Percentiles rank a stretch among this genome's conserved stretches.
phyloP scores from a whole-genome alignment of 352 stramenopile genomes.

The Phytopythium delawarense region DNA sequence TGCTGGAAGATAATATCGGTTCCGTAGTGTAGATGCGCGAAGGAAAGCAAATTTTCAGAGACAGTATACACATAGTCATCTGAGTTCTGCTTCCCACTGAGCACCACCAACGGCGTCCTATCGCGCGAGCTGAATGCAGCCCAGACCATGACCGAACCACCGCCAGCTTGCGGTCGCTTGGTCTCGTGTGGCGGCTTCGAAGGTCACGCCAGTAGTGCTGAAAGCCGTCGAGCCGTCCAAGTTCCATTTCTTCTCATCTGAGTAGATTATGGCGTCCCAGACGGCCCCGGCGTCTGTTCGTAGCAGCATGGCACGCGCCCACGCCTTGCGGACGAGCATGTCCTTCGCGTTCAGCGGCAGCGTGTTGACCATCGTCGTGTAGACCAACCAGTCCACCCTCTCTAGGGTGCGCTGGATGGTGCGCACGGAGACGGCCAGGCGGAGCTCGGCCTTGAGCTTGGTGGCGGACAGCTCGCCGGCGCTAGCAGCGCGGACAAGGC shows the following conservation, averaged over 20 bases:
- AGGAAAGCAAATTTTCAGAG: slow-evolving; percentile 23
- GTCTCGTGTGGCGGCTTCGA: background rate
- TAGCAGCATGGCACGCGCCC: slow-evolving; percentile 9
- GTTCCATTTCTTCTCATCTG: slow-evolving; percentile 40
- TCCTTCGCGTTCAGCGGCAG: slow-evolving; percentile 8
- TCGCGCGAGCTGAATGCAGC: slow-evolving; percentile 11
- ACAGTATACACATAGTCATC: slow-evolving; percentile 20
- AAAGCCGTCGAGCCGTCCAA: slow-evolving; percentile 31
- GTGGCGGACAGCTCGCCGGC: too few relatives aligned
- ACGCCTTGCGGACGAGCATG: slow-evolving; percentile 3
- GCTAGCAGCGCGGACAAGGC: too few relatives aligned
- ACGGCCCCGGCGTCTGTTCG: background rate
- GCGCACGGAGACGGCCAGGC: slow-evolving; percentile 10
- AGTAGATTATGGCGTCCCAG: slow-evolving; percentile 32
- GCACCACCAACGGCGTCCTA: slow-evolving; percentile 10
- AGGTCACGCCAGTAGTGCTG: slow-evolving; percentile 27
- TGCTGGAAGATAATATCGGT: slow-evolving; percentile 23
- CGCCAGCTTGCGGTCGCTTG: slow-evolving; percentile 12
- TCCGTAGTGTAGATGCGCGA: slow-evolving; percentile 15
- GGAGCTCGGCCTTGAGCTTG: slow-evolving; percentile 12
- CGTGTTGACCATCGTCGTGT: slow-evolving; percentile 15
- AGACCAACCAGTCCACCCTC: slow-evolving; percentile 14
- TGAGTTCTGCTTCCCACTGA: slow-evolving; percentile 16
- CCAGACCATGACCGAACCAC: slow-evolving; percentile 23
- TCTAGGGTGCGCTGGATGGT: slow-evolving; percentile 11